A percentile compares a stretch with the other conserved stretches of the same genome.
phyloP scores from a whole-genome alignment of 176 grass and related monocot species.

The Urochloa ruziziensis region DNA sequence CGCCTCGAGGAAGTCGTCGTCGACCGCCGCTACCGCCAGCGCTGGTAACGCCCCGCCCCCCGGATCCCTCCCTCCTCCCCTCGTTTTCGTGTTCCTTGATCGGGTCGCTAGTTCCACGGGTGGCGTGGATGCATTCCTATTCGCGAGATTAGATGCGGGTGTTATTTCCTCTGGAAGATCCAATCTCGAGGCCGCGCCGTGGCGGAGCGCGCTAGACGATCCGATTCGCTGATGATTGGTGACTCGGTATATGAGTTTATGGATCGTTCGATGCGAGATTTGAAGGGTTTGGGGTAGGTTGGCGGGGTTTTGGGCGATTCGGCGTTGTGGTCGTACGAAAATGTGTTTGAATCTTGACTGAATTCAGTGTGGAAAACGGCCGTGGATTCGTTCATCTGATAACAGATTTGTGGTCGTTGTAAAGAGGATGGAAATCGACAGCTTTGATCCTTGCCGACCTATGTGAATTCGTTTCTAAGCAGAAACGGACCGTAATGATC shows the following conservation, averaged over 20 bases:
- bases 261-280: constrained; percentile 5
- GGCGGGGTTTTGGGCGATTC: background rate
- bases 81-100: background rate
- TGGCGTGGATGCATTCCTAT: background rate
- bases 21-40: constrained; percentile 30
- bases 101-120: background rate
- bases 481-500: background rate
- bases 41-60: constrained; percentile 35
- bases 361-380: constrained; percentile 3
- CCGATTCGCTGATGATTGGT: background rate
- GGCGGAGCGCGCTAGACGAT: background rate
- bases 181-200: constrained; percentile 22
- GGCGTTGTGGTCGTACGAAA: background rate
- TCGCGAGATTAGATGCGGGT: constrained; percentile 6
- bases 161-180: constrained; percentile 29
- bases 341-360: constrained; percentile 13
- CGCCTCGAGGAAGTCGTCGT: constrained; percentile 50
- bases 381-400: background rate
- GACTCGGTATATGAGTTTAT: background rate
- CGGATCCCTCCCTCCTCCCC: background rate
- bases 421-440: background rate
- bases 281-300: constrained; percentile 8
- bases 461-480: background rate
- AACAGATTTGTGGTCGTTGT: constrained; percentile 13
- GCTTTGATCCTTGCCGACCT: background rate